Conservation (phyloP, 2,329 filamentous ascomycete species). For the Neoscytalidium dimidiatum region DNA sequence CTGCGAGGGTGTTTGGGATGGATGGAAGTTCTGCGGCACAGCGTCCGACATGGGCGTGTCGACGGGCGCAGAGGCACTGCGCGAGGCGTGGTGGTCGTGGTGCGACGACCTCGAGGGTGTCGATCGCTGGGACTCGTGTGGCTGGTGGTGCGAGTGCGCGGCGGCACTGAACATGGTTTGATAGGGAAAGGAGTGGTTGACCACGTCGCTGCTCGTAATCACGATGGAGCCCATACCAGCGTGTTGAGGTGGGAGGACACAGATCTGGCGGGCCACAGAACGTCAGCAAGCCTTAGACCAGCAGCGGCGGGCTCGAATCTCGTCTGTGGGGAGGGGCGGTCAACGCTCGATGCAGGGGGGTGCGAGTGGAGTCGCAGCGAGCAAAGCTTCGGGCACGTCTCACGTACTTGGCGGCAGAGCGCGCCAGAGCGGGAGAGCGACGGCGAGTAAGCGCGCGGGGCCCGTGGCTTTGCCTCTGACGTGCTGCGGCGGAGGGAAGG, state of each 20-base stretch:
- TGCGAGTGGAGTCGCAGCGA: conserved; percentile 15
- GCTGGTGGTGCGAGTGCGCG: conserved; percentile 37
- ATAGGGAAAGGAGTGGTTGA: conserved; percentile 72
- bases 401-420: conserved; percentile 15
- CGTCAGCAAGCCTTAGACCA: conserved; percentile 14
- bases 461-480: conserved; percentile 17
- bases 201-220: conserved; percentile 62
- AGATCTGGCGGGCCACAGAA: conserved; percentile 11
- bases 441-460: conserved; percentile 36
- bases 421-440: conserved; percentile 39
- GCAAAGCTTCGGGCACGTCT: conserved; percentile 18
- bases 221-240: conserved; percentile 64
- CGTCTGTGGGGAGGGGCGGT: conserved; percentile 20
- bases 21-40: conserved; percentile 29
- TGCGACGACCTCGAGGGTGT: conserved; percentile 33
- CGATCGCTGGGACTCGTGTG: conserved; percentile 38
- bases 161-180: conserved; percentile 65
- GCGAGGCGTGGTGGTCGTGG: conserved; percentile 25
- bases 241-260: conserved; percentile 19
- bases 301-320: conserved; percentile 10
- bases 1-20: conserved; percentile 27
- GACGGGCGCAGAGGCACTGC: conserved; percentile 28
- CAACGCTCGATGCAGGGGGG: conserved; percentile 21
- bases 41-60: conserved; percentile 44
- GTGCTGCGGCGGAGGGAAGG: conserved; percentile 2